A percentile compares a stretch with the other conserved stretches of the same genome.
These are phyloP conservation scores for Globisporangium barbulae DNA, from an alignment of 352 stramenopile species.

Conservation along the genomic window DNA sequence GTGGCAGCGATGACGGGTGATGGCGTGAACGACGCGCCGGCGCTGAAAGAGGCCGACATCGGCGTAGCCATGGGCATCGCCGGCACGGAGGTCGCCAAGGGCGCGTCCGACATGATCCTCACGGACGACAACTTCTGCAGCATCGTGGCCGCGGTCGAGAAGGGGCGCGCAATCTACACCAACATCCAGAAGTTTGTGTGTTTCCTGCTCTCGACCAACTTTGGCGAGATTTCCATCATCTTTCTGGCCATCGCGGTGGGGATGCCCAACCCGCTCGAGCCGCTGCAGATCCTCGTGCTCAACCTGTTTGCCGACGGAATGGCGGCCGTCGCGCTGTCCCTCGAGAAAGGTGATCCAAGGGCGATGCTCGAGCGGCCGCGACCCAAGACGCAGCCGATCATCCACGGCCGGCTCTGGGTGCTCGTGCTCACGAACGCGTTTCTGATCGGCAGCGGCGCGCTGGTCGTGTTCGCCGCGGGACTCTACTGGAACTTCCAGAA, in stretches of 20 bases:
- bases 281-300: conserved; percentile 97
- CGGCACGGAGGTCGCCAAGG: conserved; percentile 97
- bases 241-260: conserved; percentile 62
- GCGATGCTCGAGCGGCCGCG: conserved; percentile 71
- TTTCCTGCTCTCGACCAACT: conserved; percentile 98
- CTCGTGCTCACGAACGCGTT: conserved; percentile 62
- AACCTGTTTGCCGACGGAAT: conserved; percentile 97
- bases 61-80: conserved; percentile 95
- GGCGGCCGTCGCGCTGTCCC: conserved; percentile 62
- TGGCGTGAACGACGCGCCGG: conserved; percentile 98
- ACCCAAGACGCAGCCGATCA: conserved; percentile 48
- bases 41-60: conserved; percentile 23
- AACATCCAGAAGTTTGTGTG: conserved; percentile 99
- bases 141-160: conserved; percentile 97
- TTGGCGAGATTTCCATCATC: conserved; percentile 92
- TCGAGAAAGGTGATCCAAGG: conserved; percentile 60
- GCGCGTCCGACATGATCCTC: conserved; percentile 97
- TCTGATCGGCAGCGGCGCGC: conserved; percentile 40
- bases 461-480: conserved; percentile 50
- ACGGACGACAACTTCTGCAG: conserved; percentile 98
- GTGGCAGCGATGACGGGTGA: conserved; percentile 95
- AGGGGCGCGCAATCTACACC: conserved; percentile 96
- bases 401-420: conserved; percentile 65
- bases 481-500: conserved; percentile 74
- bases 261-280: conserved; percentile 87